Evolutionary conservation across 2,329 filamentous ascomycete species (phyloP), one percentile per base, ranked within the genome.

Genomic region (Aspergillus jensenii): DNA sequence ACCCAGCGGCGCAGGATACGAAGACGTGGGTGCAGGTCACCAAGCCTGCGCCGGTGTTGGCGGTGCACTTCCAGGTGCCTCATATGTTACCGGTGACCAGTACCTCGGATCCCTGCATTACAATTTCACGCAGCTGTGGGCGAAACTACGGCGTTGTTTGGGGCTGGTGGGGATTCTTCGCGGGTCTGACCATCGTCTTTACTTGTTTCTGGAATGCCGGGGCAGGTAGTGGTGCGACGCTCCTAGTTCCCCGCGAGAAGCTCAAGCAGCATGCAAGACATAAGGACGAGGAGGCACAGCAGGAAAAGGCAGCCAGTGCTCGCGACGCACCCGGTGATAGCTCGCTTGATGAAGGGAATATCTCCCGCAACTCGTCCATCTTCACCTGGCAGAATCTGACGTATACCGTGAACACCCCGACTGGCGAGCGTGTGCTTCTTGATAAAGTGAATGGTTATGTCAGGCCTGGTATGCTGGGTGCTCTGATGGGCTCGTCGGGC

Each of bases 321-420:
- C 45, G 23, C 61, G 65, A 52, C 62, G 58, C n/a, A 61, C 63
- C 2, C 53, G 63, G 11, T 14, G 73, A 78, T 40, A 71, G 69
- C 3, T 69, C 78, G 31, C 76, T 89, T 0, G 73, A 31, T 31
- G 27, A 31, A 31, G 27, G 27, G 27, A 31, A 31, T 31, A 31
- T 31, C 27, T 31, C 87, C 31, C 82, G 82, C 25, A 89, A 90
- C 69, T 87, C 83, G 0, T 87, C 85, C 0, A 79, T 89, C 0
- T 90, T 91, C 65, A 91, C 89, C 1, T 92, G 89, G 87, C 88
- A 88, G 68, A 82, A 90, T 58, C 81, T 92, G 21, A 82, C 78
- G 1, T 91, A 91, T 67, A 89, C 84, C 0, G 88, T 92, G 58
- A 82, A 85, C 62, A 86, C 83, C 0, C 79, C 82, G 0, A 71